Evolutionary conservation across 1,284 basidiomycete species (phyloP), one percentile per base, ranked within the genome.

Genomic region (Psilocybe mexicana): DNA sequence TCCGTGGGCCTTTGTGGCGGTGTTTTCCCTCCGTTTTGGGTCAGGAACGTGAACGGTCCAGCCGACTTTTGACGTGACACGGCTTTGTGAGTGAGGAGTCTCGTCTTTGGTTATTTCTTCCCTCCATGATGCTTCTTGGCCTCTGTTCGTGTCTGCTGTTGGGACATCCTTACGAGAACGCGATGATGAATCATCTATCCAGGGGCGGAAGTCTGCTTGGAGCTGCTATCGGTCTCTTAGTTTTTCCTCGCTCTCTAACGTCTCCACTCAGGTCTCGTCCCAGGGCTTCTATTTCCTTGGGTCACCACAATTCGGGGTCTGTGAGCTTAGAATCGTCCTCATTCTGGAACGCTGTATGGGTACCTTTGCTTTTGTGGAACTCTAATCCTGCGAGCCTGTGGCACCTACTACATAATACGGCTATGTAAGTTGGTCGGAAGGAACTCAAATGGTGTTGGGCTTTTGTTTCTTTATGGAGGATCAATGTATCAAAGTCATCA

Each of bases 1-100:
- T 59, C 57, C 52, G 58, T 62, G 58, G 61, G 26, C 46, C 52
- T 62, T 43, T 30, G 61, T 62, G 61, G 61, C 61, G 61, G 61
- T 62, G 61, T 58, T 18, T 18, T 18, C 43, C 40, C 48, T 38
- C 43, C 49, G 40, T 50, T 33, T 43, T 30, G 23, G 46, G 40
- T 55, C 61, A 59, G 61, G 61, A 53, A 57, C 61, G 42, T 40
- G 61, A 53, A 57, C 61, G 42, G 47, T 44, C 14, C 8, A 25
- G 23, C 18, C 25, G 26, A 33, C 28, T n/a, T 18, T 48, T 30
- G 28, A 48, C 45, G 30, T 48, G 46, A 33, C 30, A n/a, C 28
- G 30, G 30, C 30, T 33, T 47, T 47, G 23, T 35, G 33, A 47
- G 30, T 48, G 14, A 14, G 28, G 12, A 18, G 12, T 11, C 28